Evolutionary conservation across 169 alveolate genomes (phyloP), one percentile per base, ranked within the genome.

Genomic region (Besnoitia besnoiti): DNA sequence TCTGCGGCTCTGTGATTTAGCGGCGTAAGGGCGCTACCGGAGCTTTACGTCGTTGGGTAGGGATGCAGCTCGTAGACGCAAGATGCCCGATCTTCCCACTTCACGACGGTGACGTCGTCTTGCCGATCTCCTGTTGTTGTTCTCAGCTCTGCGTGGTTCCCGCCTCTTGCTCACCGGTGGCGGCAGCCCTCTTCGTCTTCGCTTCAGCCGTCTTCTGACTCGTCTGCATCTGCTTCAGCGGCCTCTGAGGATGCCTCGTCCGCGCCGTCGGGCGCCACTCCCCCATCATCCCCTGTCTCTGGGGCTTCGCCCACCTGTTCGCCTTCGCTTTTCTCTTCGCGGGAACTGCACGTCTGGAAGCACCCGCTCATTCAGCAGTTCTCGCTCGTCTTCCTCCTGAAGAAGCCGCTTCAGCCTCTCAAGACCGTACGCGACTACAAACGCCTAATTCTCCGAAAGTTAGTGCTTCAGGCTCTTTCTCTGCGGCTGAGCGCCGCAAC

Each of bases 401-500:
- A 92, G 94, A 85, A 75, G 73, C 89, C 89, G 0, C 33, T 92
- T 24, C 85, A n/a, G 30, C 61, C 85, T 35, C 46, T 92, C 89
- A 90, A 85, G 85, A 92, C 92, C 19, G 30, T 85, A 59, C 85
- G 44, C 24, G 94, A 92, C 33, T 91, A 84, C 89, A 59, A 84
- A 21, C 85, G 94, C 40, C 94, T 84, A 37, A 89, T 91, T 24
- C 44, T 90, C 39, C 91, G 94, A 19, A 82, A 73, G 67, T 84
- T 91, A 33, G 91, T 82, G n/a, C 94, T 91, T 24, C 94, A 91
- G 73, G 94, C 94, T 39, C 91, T 91, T 16, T 82, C 89, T 62
- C 50, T 85, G 67, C 67, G 94, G 44, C 88, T 91, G 42, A 84
- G 85, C 12, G 4, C 44, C 3, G 62, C 73, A 37, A 90, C 59